Base-by-base conservation (phyloP, 2,329 filamentous ascomycete genomes). In the Didymella lethalis region DNA sequence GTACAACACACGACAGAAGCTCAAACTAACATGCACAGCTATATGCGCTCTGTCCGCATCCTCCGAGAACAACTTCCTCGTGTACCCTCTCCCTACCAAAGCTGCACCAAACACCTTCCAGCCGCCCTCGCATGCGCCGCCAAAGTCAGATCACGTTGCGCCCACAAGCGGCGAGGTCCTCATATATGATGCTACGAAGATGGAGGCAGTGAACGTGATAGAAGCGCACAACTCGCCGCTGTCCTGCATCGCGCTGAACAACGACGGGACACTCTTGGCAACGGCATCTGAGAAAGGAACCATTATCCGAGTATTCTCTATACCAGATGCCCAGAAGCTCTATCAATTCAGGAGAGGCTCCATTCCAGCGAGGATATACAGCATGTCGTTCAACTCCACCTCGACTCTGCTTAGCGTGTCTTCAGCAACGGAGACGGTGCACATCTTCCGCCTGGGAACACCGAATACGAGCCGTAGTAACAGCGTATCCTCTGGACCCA, bases 261-360 rank as follows among this genome's bases (percentile, higher is more conserved):
- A 88, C 72, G 93, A 97, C 61, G 95, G 95, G 12, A 97, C 91
- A 3, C 79, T 97, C 43, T 84, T 99, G 44, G 95, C 95, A 14
- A 99, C 95, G 2, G 92, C 95, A 1, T 98, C 94, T 23, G 95
- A 99, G 76, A 99, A 96, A 52, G 95, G 95, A 64, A 99, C 95
- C 0, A 96, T 99, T 61, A 96, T 99, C 64, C 89, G 95, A 16
- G 93, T 99, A 51, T 99, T 99, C 78, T 92, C 92, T 0, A 87
- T 99, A 1, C 95, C 95, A 2, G 88, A 89, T 64, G 95, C 92
- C 11, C 89, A 94, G 71, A 99, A 98, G 77, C 84, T 99, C 18
- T 98, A 93, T 77, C 94, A 99, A 75, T 99, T 99, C 79, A 88
- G 95, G 59, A 88, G 95, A 64, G 95, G 95, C 43, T 97, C 94